Conservation (phyloP, 2,329 filamentous ascomycete species). For the Penicillium sp. region DNA sequence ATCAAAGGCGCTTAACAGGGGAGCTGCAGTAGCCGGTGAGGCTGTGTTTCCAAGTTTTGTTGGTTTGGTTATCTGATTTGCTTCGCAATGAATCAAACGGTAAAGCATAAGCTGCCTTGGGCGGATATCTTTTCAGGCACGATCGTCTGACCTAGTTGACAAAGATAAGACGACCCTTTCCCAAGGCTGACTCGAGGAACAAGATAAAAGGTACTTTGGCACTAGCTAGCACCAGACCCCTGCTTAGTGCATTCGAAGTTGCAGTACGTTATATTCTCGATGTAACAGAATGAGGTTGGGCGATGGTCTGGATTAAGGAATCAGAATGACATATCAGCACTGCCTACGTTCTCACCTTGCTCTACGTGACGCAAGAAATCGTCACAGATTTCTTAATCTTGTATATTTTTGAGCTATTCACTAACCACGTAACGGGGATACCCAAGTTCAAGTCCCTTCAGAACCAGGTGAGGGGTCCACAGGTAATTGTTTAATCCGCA, state of each 20-base stretch:
- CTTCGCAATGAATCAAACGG: neutral
- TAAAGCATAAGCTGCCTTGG: neutral
- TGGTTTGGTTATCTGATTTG: neutral
- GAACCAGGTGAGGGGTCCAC: no score
- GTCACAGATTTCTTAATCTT: neutral
- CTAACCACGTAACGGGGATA: no score
- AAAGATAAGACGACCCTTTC: neutral
- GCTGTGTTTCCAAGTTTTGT: neutral
- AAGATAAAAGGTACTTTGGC: no score
- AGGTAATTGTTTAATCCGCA: no score
- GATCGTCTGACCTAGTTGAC: neutral
- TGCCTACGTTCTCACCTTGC: neutral
- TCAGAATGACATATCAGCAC: neutral
- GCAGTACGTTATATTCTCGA: neutral
- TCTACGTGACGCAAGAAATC: neutral
- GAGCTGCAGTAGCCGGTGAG: neutral
- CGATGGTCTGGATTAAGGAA: neutral
- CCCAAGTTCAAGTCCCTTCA: neutral
- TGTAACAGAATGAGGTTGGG: neutral
- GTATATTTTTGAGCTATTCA: no score
- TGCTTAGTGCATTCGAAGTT: neutral
- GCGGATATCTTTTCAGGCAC: neutral
- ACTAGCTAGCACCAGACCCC: neutral
- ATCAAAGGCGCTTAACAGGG: neutral
- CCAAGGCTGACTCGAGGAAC: no score